Evolutionary conservation across 1,284 basidiomycete genomes (phyloP), one percentile per base, ranked within the genome.

Genomic region (Ustilago cynodontis): DNA sequence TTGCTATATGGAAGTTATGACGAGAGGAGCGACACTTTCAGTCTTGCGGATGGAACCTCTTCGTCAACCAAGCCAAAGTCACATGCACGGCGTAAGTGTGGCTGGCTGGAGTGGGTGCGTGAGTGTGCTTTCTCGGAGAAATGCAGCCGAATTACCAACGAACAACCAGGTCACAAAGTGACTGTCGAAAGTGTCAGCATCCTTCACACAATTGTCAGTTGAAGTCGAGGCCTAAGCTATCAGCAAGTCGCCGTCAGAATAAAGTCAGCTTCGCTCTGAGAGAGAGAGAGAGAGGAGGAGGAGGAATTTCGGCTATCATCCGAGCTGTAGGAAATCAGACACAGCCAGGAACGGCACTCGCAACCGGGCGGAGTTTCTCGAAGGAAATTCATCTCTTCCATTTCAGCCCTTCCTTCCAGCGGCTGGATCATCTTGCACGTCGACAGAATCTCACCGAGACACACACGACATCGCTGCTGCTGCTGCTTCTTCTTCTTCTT

Each of bases 21-120:
- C 58, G 49, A 58, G 43, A 56, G 28, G 57, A 33, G 50, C 28
- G 51, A 50, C 35, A 37, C 35, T 37, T 37, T 37, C 35, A 45
- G 24, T 28, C 49, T 28, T 7, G 28, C 4, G 16, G 31, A 33
- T 33, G 31, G 31, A 33, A 33, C 31, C 31, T 33, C 31, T 11
- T 33, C 31, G 11, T 33, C 31, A 33, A 33, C 11, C 31, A 28
- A 26, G 24, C 3, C 13, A 50, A 22, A 49, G 24, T 10, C 24
- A 28, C 24, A 50, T 50, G 49, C 24, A 50, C 11, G 43, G 24
- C n/a, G 43, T 45, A 45, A 24, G 43, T 45, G 43, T 50, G 49
- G 47, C 47, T 49, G 20, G 5, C 31, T 33, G 6, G 31, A 13
- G 37, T 16, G n/a, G 13, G 10, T 53, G 50, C 26, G 6, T 52